Percentiles rank a stretch among this genome's conserved stretches.
These are phyloP conservation scores for Fusarium armeniacum DNA, from an alignment of 2,329 filamentous ascomycete genomes.

Conservation along the genomic window DNA sequence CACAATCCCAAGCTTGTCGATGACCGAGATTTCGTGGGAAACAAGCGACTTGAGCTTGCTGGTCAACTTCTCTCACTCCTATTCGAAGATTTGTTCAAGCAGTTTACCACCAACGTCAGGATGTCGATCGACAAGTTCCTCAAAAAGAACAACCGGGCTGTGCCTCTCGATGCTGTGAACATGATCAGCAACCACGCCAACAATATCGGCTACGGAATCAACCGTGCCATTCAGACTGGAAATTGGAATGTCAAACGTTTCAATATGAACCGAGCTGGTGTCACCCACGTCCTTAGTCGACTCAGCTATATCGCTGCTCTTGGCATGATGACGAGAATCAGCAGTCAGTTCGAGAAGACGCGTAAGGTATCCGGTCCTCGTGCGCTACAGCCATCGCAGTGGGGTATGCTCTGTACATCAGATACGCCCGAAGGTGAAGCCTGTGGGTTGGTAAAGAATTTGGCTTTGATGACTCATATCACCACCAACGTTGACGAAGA, in stretches of 20 bases:
- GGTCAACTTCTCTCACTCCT: constrained; percentile 93
- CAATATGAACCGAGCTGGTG: constrained; percentile 97
- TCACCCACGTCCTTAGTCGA: constrained; percentile 95
- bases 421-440: constrained; percentile 99
- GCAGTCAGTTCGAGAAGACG: constrained; percentile 98
- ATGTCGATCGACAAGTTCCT: constrained; percentile 94
- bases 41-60: constrained; percentile 94
- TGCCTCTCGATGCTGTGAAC: constrained; percentile 87
- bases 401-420: constrained; percentile 96
- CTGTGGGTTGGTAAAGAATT: constrained; percentile 96
- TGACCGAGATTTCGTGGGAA: constrained; percentile 97
- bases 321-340: constrained; percentile 99
- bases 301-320: constrained; percentile 96
- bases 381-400: constrained; percentile 96
- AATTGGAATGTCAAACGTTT: constrained; percentile 99
- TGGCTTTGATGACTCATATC: constrained; percentile 99
- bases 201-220: constrained; percentile 92
- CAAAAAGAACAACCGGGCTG: constrained; percentile 91
- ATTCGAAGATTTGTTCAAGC: constrained; percentile 98
- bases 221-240: constrained; percentile 94
- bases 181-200: constrained; percentile 88
- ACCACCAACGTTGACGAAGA: constrained; percentile 96
- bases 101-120: constrained; percentile 90
- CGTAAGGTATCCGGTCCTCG: constrained; percentile 95
- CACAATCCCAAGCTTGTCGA: constrained; percentile 92